Conservation (phyloP, 257 asterid species). For the Penstemon newberryi region DNA sequence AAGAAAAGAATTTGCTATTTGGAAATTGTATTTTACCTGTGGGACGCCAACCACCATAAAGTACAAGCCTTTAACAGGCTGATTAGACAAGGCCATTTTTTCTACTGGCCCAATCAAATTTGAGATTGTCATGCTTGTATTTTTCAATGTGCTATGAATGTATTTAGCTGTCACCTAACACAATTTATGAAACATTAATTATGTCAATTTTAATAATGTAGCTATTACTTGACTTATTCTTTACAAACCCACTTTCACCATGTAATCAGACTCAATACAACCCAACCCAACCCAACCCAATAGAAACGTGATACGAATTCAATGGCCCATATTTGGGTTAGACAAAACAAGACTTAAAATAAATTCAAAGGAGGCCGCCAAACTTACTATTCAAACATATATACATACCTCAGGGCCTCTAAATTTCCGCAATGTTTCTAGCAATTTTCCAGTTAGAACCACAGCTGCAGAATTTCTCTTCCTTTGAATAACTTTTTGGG, state of each 20-base stretch:
- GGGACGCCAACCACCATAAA: constrained; percentile 51
- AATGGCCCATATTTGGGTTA: too few relatives aligned
- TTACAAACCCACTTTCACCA: too few relatives aligned
- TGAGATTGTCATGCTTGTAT: constrained; percentile 56
- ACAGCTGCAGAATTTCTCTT: constrained; percentile 62
- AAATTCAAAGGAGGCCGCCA: too few relatives aligned
- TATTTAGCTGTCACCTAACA: constrained; percentile 45
- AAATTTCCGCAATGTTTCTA: constrained; percentile 41
- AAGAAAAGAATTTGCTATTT: not conserved
- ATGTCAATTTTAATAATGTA: too few relatives aligned
- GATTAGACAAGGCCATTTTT: constrained; percentile 43
- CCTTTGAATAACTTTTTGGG: constrained; percentile 45
- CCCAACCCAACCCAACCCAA: too few relatives aligned
- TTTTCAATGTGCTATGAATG: constrained; percentile 47
- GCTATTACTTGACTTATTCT: too few relatives aligned
- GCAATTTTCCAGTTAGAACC: constrained; percentile 59
- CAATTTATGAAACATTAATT: too few relatives aligned
- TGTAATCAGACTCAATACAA: too few relatives aligned
- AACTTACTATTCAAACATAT: too few relatives aligned
- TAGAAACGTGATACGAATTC: too few relatives aligned
- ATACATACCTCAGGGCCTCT: constrained; percentile 72
- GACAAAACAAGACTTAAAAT: too few relatives aligned
- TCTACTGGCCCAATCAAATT: constrained; percentile 61
- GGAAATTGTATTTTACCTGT: constrained; percentile 36
- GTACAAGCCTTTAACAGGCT: constrained; percentile 52